Percentiles rank a stretch among this genome's conserved stretches.
Conservation (phyloP, 257 asterid species). For the Ophiorrhiza pumila region DNA sequence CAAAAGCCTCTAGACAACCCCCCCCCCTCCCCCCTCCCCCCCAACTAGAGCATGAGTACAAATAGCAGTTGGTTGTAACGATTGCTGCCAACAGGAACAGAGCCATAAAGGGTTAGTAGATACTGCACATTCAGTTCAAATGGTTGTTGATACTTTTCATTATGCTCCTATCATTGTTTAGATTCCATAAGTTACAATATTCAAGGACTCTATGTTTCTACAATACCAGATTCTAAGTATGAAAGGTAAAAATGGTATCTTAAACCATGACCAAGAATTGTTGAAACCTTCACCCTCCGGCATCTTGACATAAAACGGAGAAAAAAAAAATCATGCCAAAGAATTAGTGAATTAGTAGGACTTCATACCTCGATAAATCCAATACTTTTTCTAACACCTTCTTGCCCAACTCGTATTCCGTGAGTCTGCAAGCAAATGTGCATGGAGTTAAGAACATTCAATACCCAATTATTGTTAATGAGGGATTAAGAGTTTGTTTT, state of each 20-base stretch:
- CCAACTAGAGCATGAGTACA: no score
- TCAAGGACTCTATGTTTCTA: constrained; percentile 1
- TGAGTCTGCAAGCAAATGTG: constrained; percentile 61
- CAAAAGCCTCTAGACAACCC: background rate
- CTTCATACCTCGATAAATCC: constrained; percentile 74
- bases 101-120: background rate
- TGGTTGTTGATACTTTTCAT: background rate
- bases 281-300: background rate
- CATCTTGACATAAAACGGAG: background rate
- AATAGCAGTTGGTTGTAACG: no score
- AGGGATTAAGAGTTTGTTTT: background rate
- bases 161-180: background rate
- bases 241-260: background rate
- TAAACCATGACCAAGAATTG: background rate
- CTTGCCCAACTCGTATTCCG: constrained; percentile 84
- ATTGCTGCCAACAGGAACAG: background rate
- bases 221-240: background rate
- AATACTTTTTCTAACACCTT: constrained; percentile 61
- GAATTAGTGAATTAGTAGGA: background rate
- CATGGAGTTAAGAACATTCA: background rate
- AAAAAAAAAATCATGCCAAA: background rate
- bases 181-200: background rate
- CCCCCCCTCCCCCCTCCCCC: no score
- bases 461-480: background rate
- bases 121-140: background rate